Evolutionary conservation across 176 grass and related monocot species (phyloP), one percentile per base, ranked within the genome.

Genomic region (Elaeis guineensis): DNA sequence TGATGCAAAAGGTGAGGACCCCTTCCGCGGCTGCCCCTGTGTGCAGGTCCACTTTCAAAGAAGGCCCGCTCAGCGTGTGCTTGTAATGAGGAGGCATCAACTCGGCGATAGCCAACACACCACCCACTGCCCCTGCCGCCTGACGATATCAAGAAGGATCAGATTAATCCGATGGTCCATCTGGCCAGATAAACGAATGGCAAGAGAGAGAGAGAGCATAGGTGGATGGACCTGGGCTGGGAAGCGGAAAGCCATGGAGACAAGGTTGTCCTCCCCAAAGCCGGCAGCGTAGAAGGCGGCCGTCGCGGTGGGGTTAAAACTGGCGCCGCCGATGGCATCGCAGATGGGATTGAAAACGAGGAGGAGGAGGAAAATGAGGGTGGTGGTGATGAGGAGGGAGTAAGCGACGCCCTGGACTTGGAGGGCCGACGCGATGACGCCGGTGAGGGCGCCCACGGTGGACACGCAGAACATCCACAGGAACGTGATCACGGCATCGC

Each of bases 231-330:
- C 86, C 78, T 90, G 87, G 8, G 87, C 87, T 3, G 87, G 82
- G 61, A 90, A 69, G 63, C 87, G 78, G 75, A 90, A 72, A 19
- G 82, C 82, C 82, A 90, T 56, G 60, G 87, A 74, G 64, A 90
- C 8, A 67, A 90, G 78, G 55, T 67, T 25, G 51, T 81, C 65
- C 20, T 62, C 12, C 20, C 55, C 56, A 63, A 82, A 49, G 12
- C 87, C 87, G 2, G 87, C 87, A 58, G 87, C 82, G 55, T 90
- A 82, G 82, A 86, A 86, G 16, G 87, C 82, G 17, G 87, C 87
- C 32, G 75, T 39, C 17, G 16, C 87, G 6, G 87, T 83, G 16
- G 87, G 87, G 55, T 82, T 86, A 59, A 90, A 90, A 51, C 75
- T 79, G 59, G 87, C 87, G 30, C 82, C 87, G 21, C 87, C 79